Conservation (phyloP, 345 rosid species). For the Combretum micranthum region DNA sequence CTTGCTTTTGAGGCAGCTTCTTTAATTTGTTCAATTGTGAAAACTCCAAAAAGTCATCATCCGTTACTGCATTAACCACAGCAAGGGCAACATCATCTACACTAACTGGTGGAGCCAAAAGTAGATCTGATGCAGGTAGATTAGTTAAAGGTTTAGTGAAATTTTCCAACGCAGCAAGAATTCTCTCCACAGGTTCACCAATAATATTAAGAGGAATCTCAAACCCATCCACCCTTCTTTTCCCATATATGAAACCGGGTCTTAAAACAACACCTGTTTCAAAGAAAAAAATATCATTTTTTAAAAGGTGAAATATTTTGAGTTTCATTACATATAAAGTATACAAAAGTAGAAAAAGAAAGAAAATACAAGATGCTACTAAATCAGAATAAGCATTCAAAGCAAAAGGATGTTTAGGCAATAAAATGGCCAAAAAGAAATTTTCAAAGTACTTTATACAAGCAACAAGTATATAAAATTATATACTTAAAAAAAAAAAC, state of each 20-base stretch:
- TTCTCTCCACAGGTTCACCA: conserved; percentile 66
- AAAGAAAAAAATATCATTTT: conserved; percentile 6
- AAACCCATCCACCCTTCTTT: conserved; percentile 55
- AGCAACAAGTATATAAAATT: too few relatives aligned
- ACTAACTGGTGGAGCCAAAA: conserved; percentile 76
- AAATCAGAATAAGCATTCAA: too few relatives aligned
- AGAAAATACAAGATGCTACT: too few relatives aligned
- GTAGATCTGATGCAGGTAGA: conserved; percentile 73
- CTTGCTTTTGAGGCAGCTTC: conserved; percentile 73
- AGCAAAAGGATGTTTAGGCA: too few relatives aligned
- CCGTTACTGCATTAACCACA: conserved; percentile 50
- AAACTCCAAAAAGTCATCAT: conserved; percentile 76
- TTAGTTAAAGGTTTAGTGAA: conserved; percentile 59
- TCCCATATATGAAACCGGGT: conserved; percentile 85
- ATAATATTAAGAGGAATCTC: conserved; percentile 80
- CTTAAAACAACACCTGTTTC: conserved; percentile 68
- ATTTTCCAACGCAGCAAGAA: conserved; percentile 44
- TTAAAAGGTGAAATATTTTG: too few relatives aligned
- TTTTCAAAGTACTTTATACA: too few relatives aligned
- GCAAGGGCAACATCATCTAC: conserved; percentile 81
- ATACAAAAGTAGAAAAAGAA: too few relatives aligned
- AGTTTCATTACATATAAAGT: too few relatives aligned
- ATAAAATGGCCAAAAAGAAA: too few relatives aligned
- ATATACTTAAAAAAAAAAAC: too few relatives aligned
- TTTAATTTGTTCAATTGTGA: conserved; percentile 93